A percentile compares a stretch with the other conserved stretches of the same genome.
These are phyloP conservation scores for Lippia alba DNA, from an alignment of 305 asterid genomes.

Conservation along the genomic window DNA sequence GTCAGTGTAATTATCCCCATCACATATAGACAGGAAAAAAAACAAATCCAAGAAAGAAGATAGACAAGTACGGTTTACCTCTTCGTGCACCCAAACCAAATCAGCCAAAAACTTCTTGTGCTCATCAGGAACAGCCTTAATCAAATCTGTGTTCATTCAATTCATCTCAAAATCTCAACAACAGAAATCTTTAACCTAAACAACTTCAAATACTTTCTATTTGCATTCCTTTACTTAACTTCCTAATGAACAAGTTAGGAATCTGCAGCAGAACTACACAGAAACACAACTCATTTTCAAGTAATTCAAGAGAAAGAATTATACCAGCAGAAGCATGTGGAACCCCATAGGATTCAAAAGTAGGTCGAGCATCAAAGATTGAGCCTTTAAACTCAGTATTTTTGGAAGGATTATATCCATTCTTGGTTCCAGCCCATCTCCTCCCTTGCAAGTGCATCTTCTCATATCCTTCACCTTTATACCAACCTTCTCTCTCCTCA, in stretches of 20 bases:
- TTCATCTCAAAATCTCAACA: slow-evolving; percentile 10
- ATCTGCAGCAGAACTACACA: not conserved
- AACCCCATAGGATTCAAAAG: slow-evolving; percentile 85
- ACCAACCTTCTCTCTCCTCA: slow-evolving; percentile 93
- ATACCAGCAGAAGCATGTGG: slow-evolving; percentile 91
- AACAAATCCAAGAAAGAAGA: not conserved
- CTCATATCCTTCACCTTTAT: slow-evolving; percentile 75
- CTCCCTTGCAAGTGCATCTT: slow-evolving; percentile 91
- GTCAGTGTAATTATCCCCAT: too few relatives aligned
- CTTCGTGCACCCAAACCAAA: slow-evolving; percentile 93
- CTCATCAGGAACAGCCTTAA: slow-evolving; percentile 75
- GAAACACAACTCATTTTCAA: not conserved
- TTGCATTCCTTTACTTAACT: too few relatives aligned
- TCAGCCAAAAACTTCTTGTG: slow-evolving; percentile 87
- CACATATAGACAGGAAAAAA: too few relatives aligned
- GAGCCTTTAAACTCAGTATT: slow-evolving; percentile 77
- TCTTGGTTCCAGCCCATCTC: slow-evolving; percentile 91
- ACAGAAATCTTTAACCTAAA: slow-evolving; percentile 2
- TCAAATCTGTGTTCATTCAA: slow-evolving; percentile 53
- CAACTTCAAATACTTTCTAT: too few relatives aligned
- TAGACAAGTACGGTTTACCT: slow-evolving; percentile 45
- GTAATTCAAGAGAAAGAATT: not conserved
- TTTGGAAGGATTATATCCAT: slow-evolving; percentile 64
- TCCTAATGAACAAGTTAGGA: too few relatives aligned
- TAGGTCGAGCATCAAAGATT: slow-evolving; percentile 81